Evolutionary conservation across 768 basidiomycete genomes (phyloP).

Genomic region (Panellus pusillus): DNA sequence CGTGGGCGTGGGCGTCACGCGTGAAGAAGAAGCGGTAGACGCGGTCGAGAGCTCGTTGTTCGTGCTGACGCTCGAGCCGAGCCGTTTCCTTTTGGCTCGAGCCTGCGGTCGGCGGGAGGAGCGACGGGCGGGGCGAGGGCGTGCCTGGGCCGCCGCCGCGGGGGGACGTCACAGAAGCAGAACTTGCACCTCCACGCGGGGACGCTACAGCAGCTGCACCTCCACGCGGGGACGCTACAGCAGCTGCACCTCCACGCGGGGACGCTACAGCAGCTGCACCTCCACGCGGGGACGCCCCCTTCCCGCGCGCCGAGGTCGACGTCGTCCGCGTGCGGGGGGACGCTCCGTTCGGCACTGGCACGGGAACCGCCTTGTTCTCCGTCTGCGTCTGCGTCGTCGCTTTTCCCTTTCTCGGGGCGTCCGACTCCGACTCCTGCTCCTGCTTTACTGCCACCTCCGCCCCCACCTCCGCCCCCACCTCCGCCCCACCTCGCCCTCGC

Average conservation of each 20-base stretch:
- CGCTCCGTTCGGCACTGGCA: constrained; percentile 9
- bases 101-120: constrained; percentile 16
- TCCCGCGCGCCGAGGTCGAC: constrained; percentile 13
- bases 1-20: constrained; percentile 15
- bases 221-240: neutral
- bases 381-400: neutral
- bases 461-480: neutral
- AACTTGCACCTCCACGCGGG: constrained; percentile 2
- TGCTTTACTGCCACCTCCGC: neutral
- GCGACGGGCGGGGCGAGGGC: constrained; percentile 11
- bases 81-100: constrained; percentile 19
- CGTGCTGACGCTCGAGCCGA: constrained; percentile 13
- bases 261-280: neutral
- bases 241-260: neutral
- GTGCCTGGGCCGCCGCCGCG: neutral
- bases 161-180: neutral
- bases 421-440: neutral
- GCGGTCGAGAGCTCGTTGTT: constrained; percentile 19
- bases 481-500: constrained; percentile 15
- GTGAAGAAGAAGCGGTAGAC: constrained; percentile 10
- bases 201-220: constrained; percentile 4
- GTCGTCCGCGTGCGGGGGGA: constrained; percentile 10
- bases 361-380: neutral
- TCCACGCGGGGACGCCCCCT: neutral
- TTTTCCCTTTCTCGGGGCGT: too few relatives aligned